A percentile compares a stretch with the other conserved stretches of the same genome.
phyloP scores from a whole-genome alignment of 1,284 basidiomycete genomes.

The Ceratobasidium sp. region DNA sequence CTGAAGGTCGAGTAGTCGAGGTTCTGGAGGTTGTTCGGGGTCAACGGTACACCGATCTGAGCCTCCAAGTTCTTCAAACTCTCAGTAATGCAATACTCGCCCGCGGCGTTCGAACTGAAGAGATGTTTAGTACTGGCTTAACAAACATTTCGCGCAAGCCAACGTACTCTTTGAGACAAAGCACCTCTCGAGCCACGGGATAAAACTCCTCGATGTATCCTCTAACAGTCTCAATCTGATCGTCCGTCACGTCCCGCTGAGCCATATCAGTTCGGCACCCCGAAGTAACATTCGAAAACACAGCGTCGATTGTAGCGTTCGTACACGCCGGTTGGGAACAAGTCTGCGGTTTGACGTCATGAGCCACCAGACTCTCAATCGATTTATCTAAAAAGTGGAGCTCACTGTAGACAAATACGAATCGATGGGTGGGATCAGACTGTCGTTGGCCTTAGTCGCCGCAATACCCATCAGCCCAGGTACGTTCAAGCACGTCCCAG shows the following conservation, averaged over 20 bases:
- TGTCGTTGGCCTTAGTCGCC: background rate
- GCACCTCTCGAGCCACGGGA: slow-evolving; percentile 26
- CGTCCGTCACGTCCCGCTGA: background rate
- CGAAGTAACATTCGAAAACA: slow-evolving; percentile 20
- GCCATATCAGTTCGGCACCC: slow-evolving; percentile 23
- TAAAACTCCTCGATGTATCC: slow-evolving; percentile 28
- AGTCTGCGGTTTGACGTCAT: slow-evolving; percentile 7
- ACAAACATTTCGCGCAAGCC: background rate
- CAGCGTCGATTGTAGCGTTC: slow-evolving; percentile 24
- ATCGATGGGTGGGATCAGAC: slow-evolving; percentile 28
- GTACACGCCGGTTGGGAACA: slow-evolving; percentile 43
- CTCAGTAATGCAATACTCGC: slow-evolving; percentile 7
- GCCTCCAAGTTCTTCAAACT: background rate
- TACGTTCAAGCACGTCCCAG: slow-evolving; percentile 20
- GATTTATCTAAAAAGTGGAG: too few relatives aligned
- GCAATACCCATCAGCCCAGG: slow-evolving; percentile 15
- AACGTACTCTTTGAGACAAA: slow-evolving; percentile 29
- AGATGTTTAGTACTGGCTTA: background rate
- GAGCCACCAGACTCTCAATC: background rate
- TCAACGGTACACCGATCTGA: background rate
- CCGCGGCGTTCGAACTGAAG: background rate
- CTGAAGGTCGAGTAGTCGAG: background rate
- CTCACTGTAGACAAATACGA: slow-evolving; percentile 23
- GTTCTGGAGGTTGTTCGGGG: slow-evolving; percentile 10
- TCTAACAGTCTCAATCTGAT: background rate